Conservation (phyloP, 352 stramenopile species). For the Globisporangium solare region DNA sequence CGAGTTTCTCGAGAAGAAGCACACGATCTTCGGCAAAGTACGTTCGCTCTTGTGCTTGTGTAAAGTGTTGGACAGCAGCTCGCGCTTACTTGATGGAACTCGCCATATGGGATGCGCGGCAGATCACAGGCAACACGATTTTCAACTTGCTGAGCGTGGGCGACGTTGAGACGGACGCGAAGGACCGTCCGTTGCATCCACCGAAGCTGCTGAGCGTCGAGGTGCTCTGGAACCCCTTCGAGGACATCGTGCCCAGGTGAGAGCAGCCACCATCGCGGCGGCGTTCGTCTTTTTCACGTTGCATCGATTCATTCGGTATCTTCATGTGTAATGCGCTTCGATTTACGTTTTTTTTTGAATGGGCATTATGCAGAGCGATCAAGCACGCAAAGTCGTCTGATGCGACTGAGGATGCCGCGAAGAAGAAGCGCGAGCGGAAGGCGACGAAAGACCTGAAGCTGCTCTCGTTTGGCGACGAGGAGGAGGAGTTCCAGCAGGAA, state of each 20-base stretch:
- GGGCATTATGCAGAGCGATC: constrained; percentile 13
- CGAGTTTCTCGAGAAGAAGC: constrained; percentile 93
- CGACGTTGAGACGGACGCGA: constrained; percentile 79
- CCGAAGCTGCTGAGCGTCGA: constrained; percentile 82
- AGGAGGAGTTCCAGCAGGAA: constrained; percentile 61
- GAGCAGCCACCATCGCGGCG: neutral
- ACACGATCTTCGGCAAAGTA: constrained; percentile 92
- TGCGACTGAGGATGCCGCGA: constrained; percentile 25
- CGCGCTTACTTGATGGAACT: neutral
- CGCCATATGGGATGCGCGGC: constrained; percentile 16
- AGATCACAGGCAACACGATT: constrained; percentile 94
- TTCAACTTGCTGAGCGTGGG: constrained; percentile 96
- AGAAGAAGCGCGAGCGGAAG: constrained; percentile 85
- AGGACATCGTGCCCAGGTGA: constrained; percentile 89
- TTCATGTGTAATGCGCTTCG: constrained; percentile 2
- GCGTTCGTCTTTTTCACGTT: neutral
- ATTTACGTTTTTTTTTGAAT: neutral
- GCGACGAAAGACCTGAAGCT: constrained; percentile 93
- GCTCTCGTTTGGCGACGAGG: constrained; percentile 94
- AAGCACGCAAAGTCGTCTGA: constrained; percentile 17
- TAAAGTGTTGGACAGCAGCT: no score
- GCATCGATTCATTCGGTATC: neutral
- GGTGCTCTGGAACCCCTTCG: constrained; percentile 94
- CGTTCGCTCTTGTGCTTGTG: neutral
- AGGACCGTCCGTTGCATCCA: constrained; percentile 77